Base-by-base conservation (phyloP, 495 filamentous ascomycete genomes). In the Oidiodendron maius region DNA sequence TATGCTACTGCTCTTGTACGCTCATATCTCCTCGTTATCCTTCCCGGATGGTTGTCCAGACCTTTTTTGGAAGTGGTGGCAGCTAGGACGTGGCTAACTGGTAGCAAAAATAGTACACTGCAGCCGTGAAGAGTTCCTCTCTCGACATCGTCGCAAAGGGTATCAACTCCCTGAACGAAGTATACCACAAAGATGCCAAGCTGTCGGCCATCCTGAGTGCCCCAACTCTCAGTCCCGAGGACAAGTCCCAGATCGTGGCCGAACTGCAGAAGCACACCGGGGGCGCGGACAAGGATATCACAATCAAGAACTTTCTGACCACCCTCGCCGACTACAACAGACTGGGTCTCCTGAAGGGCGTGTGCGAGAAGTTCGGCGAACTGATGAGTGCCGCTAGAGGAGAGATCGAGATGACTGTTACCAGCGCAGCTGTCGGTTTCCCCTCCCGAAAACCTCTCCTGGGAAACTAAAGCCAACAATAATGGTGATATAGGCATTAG, bases 1-100 rank as follows among this genome's bases (percentile, higher is more conserved):
- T 98, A 98, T 74, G 94, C 93, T 62, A 87, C 82, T 76, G 93
- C 93, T 74, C 76, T 98, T 82, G 93, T 98, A 89, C 66, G 82
- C 70, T 53, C n/a, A 40, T 20, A 9, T 40, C 16, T 21, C 20
- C 20, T 9, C 13, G 12, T 3, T 21, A 9, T 18, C 6, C 5
- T 38, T 15, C 17, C 17, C 35, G 4, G 17, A 52, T n/a, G n/a
- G n/a, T n/a, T n/a, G n/a, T n/a, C n/a, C n/a, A n/a, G n/a, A n/a
- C n/a, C n/a, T n/a, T n/a, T n/a, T n/a, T n/a, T n/a, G n/a, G n/a
- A n/a, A n/a, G n/a, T n/a, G n/a, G n/a, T n/a, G n/a, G n/a, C n/a
- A n/a, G n/a, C n/a, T 18, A 40, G 17, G 17, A 20, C 18, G 26
- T 11, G 17, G 25, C 47, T 50, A 40, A 52, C 46, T 40, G 22